Evolutionary conservation across 2,329 filamentous ascomycete genomes (phyloP).

Genomic region (Periconia sp.): DNA sequence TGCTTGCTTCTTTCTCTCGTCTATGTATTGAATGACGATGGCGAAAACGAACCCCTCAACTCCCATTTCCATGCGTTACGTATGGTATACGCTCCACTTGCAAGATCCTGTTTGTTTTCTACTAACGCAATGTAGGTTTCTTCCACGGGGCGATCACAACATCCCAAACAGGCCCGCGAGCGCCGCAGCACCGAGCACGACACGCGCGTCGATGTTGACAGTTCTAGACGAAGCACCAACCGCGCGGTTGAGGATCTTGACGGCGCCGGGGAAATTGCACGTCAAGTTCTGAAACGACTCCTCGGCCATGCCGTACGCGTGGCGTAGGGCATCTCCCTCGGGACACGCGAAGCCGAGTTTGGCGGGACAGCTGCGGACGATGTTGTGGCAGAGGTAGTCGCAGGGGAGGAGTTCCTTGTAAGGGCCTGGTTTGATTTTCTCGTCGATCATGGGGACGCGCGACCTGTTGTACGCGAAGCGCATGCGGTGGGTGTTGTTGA

Average conservation of each 20-base stretch:
- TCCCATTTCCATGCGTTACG: no score
- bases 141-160: not conserved
- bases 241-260: constrained; percentile 39
- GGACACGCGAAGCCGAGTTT: constrained; percentile 78
- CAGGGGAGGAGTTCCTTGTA: constrained; percentile 94
- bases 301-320: constrained; percentile 30
- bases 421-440: constrained; percentile 73
- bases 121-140: no score
- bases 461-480: constrained; percentile 56
- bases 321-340: constrained; percentile 10
- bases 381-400: constrained; percentile 79
- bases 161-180: constrained; percentile 6
- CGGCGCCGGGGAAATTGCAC: constrained; percentile 47
- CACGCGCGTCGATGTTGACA: constrained; percentile 1
- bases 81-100: no score
- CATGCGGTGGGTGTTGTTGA: constrained; percentile 26
- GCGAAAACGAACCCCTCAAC: no score
- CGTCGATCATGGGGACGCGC: constrained; percentile 73
- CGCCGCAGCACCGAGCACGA: constrained; percentile 12
- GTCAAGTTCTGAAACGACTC: constrained; percentile 21
- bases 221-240: constrained; percentile 10
- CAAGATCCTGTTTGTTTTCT: no score
- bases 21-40: no score
- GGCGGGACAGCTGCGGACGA: constrained; percentile 84
- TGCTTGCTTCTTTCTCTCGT: no score